phyloP scores from a whole-genome alignment of 225 moss, liverwort and hornwort genomes.

The Asterella californica region DNA sequence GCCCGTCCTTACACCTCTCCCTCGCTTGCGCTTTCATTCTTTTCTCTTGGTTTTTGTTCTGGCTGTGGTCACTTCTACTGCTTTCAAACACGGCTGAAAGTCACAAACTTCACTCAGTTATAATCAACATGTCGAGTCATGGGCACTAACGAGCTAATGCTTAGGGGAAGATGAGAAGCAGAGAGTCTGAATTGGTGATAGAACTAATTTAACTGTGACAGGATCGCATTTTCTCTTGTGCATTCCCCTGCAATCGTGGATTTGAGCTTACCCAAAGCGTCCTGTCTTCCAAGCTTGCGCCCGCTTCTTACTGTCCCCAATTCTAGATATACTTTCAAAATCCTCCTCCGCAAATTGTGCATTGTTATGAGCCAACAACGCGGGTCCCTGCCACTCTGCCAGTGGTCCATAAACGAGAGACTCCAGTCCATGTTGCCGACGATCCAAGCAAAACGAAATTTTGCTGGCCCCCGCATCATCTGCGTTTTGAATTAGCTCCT shows the following conservation, averaged over 20 bases:
- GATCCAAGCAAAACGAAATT: conserved; percentile 77
- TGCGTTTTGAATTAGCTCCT: conserved; percentile 85
- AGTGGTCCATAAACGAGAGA: conserved; percentile 62
- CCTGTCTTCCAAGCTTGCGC: conserved; percentile 94
- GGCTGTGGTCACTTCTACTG: neutral
- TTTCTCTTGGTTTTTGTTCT: neutral
- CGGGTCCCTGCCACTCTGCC: conserved; percentile 85
- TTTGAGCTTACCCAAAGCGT: conserved; percentile 66
- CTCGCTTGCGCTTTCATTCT: neutral
- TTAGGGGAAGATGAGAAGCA: neutral
- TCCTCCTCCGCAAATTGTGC: conserved; percentile 76
- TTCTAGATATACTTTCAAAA: conserved; percentile 87
- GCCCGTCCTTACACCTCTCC: too few species aligned
- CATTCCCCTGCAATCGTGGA: neutral
- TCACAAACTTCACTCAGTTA: neutral
- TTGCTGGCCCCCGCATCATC: conserved; percentile 78
- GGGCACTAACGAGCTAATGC: neutral
- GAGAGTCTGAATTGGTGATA: neutral
- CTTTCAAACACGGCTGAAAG: neutral
- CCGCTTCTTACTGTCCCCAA: conserved; percentile 87
- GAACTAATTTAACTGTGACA: too few species aligned
- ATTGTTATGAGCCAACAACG: conserved; percentile 71
- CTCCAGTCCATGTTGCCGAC: conserved; percentile 68
- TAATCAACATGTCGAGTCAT: neutral
- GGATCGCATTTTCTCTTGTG: neutral